Conservation (phyloP, 2,329 filamentous ascomycete genomes). For the Neonectria ditissima region DNA sequence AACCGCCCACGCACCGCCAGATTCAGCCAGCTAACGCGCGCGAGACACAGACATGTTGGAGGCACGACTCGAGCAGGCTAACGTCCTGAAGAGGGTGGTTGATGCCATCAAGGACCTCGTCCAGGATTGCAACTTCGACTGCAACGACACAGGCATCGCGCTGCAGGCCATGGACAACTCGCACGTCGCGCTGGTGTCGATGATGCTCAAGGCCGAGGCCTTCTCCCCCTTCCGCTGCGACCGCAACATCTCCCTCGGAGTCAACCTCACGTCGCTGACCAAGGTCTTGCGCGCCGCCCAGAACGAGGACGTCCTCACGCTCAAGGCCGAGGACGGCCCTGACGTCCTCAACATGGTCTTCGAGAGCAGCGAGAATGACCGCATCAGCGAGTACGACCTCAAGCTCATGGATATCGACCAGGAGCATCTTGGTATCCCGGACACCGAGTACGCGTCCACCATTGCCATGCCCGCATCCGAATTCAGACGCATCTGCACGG, state of each 20-base stretch:
- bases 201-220: slow-evolving; percentile 96
- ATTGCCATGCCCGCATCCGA: slow-evolving; percentile 89
- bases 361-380: slow-evolving; percentile 88
- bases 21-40: slow-evolving; percentile 30
- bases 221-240: slow-evolving; percentile 98
- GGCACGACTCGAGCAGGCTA: slow-evolving; percentile 95
- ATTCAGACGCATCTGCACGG: slow-evolving; percentile 95
- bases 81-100: slow-evolving; percentile 96
- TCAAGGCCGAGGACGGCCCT: slow-evolving; percentile 97
- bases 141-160: slow-evolving; percentile 98
- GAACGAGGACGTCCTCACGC: slow-evolving; percentile 92
- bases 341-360: slow-evolving; percentile 97
- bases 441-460: slow-evolving; percentile 97
- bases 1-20: neutral
- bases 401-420: slow-evolving; percentile 99
- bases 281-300: slow-evolving; percentile 96
- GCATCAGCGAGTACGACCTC: slow-evolving; percentile 98
- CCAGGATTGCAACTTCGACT: slow-evolving; percentile 99
- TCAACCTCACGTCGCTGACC: slow-evolving; percentile 96
- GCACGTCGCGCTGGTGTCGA: slow-evolving; percentile 97
- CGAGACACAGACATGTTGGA: slow-evolving; percentile 79
- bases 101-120: slow-evolving; percentile 99
- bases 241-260: slow-evolving; percentile 97
- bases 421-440: slow-evolving; percentile 97
- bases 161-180: slow-evolving; percentile 99